These are phyloP conservation scores for Saxophila tyrrhenica DNA, from an alignment of 495 filamentous ascomycete genomes.

Conservation along the genomic window DNA sequence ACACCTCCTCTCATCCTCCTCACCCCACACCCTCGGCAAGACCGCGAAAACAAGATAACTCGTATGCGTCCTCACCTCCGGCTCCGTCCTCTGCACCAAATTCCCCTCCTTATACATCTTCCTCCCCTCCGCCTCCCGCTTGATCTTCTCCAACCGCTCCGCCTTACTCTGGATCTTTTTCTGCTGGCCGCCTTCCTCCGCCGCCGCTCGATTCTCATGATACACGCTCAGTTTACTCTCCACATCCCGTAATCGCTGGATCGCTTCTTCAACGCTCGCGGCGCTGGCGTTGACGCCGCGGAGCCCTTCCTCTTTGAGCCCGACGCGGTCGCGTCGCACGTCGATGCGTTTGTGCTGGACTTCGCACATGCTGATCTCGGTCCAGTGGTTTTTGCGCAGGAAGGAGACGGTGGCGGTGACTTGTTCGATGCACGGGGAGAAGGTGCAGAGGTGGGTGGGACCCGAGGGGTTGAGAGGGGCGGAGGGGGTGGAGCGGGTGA, in stretches of 20 bases:
- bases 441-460: constrained; percentile 72
- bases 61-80: constrained; percentile 88
- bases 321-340: constrained; percentile 69
- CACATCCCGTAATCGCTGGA: constrained; percentile 57
- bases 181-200: constrained; percentile 17
- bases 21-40: constrained; percentile 72
- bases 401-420: constrained; percentile 69
- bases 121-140: constrained; percentile 25
- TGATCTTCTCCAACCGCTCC: constrained; percentile 23
- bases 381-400: constrained; percentile 71
- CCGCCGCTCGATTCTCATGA: constrained; percentile 30
- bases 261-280: constrained; percentile 64
- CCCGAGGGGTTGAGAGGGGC: constrained; percentile 60
- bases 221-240: constrained; percentile 52
- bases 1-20: constrained; percentile 66
- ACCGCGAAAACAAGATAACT: constrained; percentile 91
- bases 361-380: constrained; percentile 88
- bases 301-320: constrained; percentile 44
- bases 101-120: constrained; percentile 52
- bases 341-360: constrained; percentile 65
- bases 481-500: constrained; percentile 49
- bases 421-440: constrained; percentile 94
- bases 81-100: constrained; percentile 65
- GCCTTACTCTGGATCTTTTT: constrained; percentile 19
- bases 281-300: constrained; percentile 50